Evolutionary conservation across 495 filamentous ascomycete species (phyloP), one percentile per base, ranked within the genome.

Genomic region (Podospora comata): DNA sequence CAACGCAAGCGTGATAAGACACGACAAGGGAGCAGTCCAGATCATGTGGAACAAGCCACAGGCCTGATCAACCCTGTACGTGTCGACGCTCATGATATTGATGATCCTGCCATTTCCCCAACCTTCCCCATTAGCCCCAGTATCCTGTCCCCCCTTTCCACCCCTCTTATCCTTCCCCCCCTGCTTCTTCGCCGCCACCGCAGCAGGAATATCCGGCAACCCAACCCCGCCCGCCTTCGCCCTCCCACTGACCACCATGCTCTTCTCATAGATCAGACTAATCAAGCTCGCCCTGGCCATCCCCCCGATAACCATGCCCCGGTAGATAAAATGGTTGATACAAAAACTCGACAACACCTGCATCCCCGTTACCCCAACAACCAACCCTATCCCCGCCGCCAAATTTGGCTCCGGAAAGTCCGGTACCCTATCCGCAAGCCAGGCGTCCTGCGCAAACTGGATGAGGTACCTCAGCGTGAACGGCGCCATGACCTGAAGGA

Each of bases 1-100:
- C 30, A 97, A 78, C 30, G 91, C 80, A 1, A 97, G 83, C 0
- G 92, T 92, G 70, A 97, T 84, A 32, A 93, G 77, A 70, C 92
- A 88, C 6, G 88, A 82, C 48, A 97, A 79, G 0, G 94, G 93
- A 0, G 91, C 86, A 4, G 91, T 92, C 94, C 94, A 97, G 6
- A 91, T 80, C 76, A 98, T 85, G 72, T 98, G 94, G 78, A 97
- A 93, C 80, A 96, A 86, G 62, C 91, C 91, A 16, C 83, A 90
- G 3, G 92, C 92, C 73, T 91, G 87, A 73, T 97, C 93, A 68
- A 98, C 83, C 63, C 93, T 91, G 78, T 94, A 93, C 18, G 94
- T 93, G 72, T 98, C 94, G 54, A 93, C 92, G 66, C 90, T 91
- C 94, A 98, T 97, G 72, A 98, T 75, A 65, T 94, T 96, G 69